Percentiles rank a stretch among this genome's conserved stretches.
These are phyloP conservation scores for Zygoascus sp. DNA, from an alignment of 1,139 yeast species.

Conservation along the genomic window DNA sequence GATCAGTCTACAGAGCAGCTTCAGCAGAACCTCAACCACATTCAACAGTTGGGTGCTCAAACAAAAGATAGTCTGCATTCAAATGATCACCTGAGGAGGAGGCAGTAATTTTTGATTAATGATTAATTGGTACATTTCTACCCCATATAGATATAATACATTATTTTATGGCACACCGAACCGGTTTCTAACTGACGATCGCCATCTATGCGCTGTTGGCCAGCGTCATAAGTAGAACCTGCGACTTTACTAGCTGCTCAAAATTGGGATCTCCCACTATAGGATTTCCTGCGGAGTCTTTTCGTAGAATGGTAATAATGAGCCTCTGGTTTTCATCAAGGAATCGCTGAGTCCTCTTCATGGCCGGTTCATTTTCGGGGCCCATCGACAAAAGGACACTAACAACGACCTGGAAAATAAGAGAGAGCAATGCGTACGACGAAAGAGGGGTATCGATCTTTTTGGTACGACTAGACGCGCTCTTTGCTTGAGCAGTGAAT, in stretches of 20 bases:
- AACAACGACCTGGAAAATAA: conserved; percentile 67
- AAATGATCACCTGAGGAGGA: conserved; percentile 11
- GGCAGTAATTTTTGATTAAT: conserved; percentile 10
- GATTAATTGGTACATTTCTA: neutral
- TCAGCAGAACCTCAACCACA: conserved; percentile 56
- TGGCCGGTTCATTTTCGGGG: conserved; percentile 64
- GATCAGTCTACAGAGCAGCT: conserved; percentile 67
- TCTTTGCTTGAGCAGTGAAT: conserved; percentile 9
- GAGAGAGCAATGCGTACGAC: conserved; percentile 66
- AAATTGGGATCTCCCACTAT: conserved; percentile 16
- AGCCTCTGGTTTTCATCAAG: conserved; percentile 52
- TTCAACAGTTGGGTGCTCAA: conserved; percentile 28
- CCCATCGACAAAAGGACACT: conserved; percentile 75
- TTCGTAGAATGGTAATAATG: conserved; percentile 63
- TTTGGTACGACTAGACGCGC: conserved; percentile 6
- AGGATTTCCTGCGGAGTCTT: conserved; percentile 41
- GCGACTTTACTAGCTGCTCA: conserved; percentile 46
- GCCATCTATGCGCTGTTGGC: conserved; percentile 31
- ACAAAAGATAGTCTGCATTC: conserved; percentile 19
- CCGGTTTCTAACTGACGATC: too few relatives aligned
- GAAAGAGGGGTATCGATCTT: conserved; percentile 10
- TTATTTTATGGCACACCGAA: too few relatives aligned
- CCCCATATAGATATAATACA: conserved; percentile 1
- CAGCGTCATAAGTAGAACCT: conserved; percentile 55
- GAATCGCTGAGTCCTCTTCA: conserved; percentile 50